phyloP scores from a whole-genome alignment of 169 alveolate genomes.

The Amoebophrya sp. region DNA sequence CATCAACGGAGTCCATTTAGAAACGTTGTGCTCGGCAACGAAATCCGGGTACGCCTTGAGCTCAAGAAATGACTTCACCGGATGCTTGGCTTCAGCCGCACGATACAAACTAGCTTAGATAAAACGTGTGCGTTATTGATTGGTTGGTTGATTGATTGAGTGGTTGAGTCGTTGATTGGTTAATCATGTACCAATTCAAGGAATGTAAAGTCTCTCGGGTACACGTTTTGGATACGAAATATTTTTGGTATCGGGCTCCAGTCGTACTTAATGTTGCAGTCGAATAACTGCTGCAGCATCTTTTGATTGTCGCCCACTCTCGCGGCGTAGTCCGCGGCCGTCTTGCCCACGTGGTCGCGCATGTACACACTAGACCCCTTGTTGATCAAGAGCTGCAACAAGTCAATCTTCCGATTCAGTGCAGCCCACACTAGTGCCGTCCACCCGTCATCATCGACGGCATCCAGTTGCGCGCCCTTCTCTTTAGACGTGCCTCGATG shows the following conservation, averaged over 20 bases:
- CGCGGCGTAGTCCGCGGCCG: conserved; percentile 26
- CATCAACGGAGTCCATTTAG: not conserved
- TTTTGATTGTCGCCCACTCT: not conserved
- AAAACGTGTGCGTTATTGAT: no score
- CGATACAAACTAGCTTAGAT: not conserved
- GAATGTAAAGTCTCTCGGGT: no score
- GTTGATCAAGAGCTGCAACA: not conserved
- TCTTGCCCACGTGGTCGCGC: conserved; percentile 21
- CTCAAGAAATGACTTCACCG: not conserved
- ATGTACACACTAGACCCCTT: not conserved
- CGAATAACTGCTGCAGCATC: conserved; percentile 4
- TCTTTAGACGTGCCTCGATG: no score
- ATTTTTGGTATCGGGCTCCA: no score
- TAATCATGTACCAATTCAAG: no score
- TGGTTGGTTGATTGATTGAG: no score
- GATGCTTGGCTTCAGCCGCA: not conserved
- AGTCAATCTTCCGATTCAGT: not conserved
- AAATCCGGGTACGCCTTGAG: conserved; percentile 1
- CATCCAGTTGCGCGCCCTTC: conserved; percentile 18
- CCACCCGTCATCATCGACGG: conserved; percentile 8
- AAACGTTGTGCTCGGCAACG: conserved; percentile 18
- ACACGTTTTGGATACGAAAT: no score
- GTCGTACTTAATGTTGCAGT: not conserved
- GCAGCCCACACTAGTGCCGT: not conserved
- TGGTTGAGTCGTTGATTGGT: no score